Evolutionary conservation across 495 filamentous ascomycete genomes (phyloP), one percentile per base, ranked within the genome.

Genomic region (Lasiosphaeria ovina): DNA sequence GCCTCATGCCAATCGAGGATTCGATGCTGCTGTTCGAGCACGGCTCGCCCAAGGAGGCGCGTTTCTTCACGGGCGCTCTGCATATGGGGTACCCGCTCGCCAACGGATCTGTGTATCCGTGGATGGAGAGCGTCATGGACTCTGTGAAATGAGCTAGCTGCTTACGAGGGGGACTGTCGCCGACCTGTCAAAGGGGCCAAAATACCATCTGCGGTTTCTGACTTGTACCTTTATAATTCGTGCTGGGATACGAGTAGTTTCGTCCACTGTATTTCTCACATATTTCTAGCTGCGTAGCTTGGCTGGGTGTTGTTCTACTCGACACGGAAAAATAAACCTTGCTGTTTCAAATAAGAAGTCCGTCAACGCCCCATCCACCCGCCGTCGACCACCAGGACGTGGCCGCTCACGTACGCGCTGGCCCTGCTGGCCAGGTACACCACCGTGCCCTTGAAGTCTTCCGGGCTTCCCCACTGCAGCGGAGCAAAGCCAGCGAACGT

Each of bases 331-430:
- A 9, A 16, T n/a, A 16, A 33, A 40, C 42, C 35, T 11, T 10
- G 32, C 51, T 24, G 12, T n/a, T 47, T 49, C 1, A 17, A 42
- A 8, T 12, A 9, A 36, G 2, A 32, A 51, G 24, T 17, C 40
- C 58, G 48, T 74, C 77, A 96, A 78, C 91, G 78, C 7, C 91
- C 90, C 92, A 96, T 95, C 91, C 92, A 96, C 40, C 93, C 92
- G 33, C 93, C 93, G 77, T 97, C 92, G 49, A 97, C 90, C 5
- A 89, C 85, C 60, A 96, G 61, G 0, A 89, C 77, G 66, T 93
- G 89, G 0, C 92, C 93, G 57, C 81, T 89, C 10, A 97, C 88
- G 78, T 96, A 96, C 34, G 73, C 81, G 66, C 89, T 90, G 36
- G 88, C 89, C 68, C 73, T 79, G 72, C 87, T 87, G 12, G 90